Evolutionary conservation across 208 protist species (phyloP), one percentile per base, ranked within the genome.

Genomic region (Wallacemonas sp.): DNA sequence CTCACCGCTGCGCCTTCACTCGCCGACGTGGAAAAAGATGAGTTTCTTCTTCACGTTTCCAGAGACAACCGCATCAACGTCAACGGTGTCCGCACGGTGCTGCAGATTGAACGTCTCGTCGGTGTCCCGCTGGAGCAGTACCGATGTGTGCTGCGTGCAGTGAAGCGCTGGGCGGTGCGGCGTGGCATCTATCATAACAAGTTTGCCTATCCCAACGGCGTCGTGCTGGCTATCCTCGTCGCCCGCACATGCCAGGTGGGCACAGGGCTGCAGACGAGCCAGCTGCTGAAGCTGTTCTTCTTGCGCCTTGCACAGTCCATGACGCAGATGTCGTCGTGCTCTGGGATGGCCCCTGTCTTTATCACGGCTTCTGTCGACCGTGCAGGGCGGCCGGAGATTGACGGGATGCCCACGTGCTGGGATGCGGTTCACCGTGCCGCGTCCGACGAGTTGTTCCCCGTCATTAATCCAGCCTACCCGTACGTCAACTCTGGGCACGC

Each of bases 381-480:
- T 1, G 42, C 54, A 0, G 17, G 69, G 8, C 45, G 71, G 15
- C 15, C 45, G 6, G 64, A 57, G 24, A 80, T 94, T 33, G 65
- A 68, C 5, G 91, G 91, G n/a, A 76, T 96, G 73, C 76, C 74
- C 30, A 63, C 76, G 5, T 77, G 76, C 29, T 93, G 86, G 84
- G 63, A 89, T 53, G 62, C 66, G 17, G n/a, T n/a, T n/a, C 33
- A 59, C 15, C 42, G 66, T 3, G 66, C 68, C 0, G 81, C 85
- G 50, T 64, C 69, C 38, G 62, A 79, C 0, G 93, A 98, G 69
- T 66, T 98, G 15, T 89, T 99, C 57, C 97, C 97, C 10, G 85
- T 99, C 38, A 86, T 99, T 26, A 99, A 98, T 59, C 98, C 98
- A 2, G 91, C 94, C 3, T 98, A 98, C 55, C 98, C 98, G 22